Evolutionary conservation across 2,329 filamentous ascomycete genomes (phyloP), one percentile per base, ranked within the genome.

Genomic region (Paramyrothecium sp.): DNA sequence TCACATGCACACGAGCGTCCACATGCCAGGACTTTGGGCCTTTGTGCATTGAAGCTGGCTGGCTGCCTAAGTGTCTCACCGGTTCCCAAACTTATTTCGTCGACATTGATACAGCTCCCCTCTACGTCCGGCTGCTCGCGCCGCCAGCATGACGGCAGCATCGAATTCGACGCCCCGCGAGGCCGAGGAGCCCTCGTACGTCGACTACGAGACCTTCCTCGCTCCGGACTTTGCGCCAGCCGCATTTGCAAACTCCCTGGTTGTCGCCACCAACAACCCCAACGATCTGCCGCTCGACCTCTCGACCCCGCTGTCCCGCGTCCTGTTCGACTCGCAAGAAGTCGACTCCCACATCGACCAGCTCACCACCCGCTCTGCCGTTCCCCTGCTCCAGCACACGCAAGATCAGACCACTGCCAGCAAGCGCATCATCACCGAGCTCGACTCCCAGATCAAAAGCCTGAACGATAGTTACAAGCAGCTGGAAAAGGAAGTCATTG

Each of bases 241-340:
- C 20, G 77, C 83, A 17, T 97, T 98, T 70, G 94, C 95, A 66
- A 97, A 98, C 73, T 85, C 86, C 23, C 87, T 99, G 58, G 90
- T 98, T 52, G 86, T 93, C 57, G 83, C 88, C 44, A 98, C 94
- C 56, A 98, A 98, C 79, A 96, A 97, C 76, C 83, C 92, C 58
- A 91, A 89, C 64, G 95, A 98, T 75, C 89, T 89, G 2, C 90
- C 92, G 7, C 85, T 98, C 66, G 95, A 99, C 73, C 89, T 99
- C 57, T 94, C 92, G 7, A 98, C 95, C 17, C 94, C 95, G 3
- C 83, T 99, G 51, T 97, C 93, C 5, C 87, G 92, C 55, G 93
- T 97, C 5, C 86, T 98, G 7, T 99, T 99, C 75, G 95, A 99
- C 74, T 89, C 95, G 3, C 95, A 98, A 71, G 95, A 98, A 75